These are phyloP conservation scores for Vitis cinerea DNA, from an alignment of 164 flowering plant genomes.

Conservation along the genomic window DNA sequence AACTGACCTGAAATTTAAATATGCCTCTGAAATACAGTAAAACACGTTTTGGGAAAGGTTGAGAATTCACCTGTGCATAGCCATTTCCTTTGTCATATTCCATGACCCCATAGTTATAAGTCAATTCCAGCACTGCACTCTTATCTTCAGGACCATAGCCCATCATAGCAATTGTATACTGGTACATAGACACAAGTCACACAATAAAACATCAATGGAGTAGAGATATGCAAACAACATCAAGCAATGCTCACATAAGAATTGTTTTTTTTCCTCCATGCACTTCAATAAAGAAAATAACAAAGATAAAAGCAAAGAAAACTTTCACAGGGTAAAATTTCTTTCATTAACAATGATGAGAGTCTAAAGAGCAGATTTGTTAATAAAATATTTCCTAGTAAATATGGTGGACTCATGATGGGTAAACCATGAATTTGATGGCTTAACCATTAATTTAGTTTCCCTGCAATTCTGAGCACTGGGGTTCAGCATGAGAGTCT, in stretches of 20 bases:
- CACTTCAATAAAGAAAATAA: too few species aligned
- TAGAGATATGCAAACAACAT: constrained; percentile 2
- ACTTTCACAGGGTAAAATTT: too few species aligned
- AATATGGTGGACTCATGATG: neutral
- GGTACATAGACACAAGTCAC: neutral
- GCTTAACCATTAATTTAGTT: neutral
- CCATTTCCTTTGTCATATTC: constrained; percentile 51
- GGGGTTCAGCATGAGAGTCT: neutral
- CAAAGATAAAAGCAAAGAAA: neutral
- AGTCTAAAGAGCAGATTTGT: neutral
- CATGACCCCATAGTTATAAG: constrained; percentile 47
- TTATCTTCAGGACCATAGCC: constrained; percentile 53
- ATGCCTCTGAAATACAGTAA: neutral
- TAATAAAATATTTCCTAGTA: neutral
- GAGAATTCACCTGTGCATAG: constrained; percentile 39
- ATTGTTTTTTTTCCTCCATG: too few species aligned
- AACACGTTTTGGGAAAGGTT: neutral
- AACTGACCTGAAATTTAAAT: too few species aligned
- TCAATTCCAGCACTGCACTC: constrained; percentile 40
- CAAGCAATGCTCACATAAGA: neutral
- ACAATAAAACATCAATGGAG: neutral
- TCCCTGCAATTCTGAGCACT: neutral
- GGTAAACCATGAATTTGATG: neutral
- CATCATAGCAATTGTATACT: constrained; percentile 43
- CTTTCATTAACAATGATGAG: neutral